These are phyloP conservation scores for Rhodosporidiobolus odoratus DNA, from an alignment of 768 basidiomycete species.

Conservation along the genomic window DNA sequence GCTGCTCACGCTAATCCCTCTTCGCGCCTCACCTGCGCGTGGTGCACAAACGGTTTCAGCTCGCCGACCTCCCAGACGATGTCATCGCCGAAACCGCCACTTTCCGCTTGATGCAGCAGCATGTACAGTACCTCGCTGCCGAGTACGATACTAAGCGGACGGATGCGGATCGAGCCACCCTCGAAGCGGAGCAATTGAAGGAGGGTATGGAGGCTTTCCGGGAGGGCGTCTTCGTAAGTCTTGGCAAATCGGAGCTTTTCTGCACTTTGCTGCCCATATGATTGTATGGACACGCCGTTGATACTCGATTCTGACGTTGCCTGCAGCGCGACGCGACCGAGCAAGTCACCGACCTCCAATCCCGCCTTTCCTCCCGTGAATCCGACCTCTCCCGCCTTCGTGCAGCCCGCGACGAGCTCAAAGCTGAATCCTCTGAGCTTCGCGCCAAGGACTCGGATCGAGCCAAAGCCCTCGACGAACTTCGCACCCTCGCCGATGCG, in stretches of 20 bases:
- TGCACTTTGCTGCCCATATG: background rate
- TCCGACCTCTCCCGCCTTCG: slow-evolving; percentile 47
- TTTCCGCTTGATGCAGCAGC: slow-evolving; percentile 59
- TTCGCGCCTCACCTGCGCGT: background rate
- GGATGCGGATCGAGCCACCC: slow-evolving; percentile 44
- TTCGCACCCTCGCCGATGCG: slow-evolving; percentile 61
- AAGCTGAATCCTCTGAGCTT: slow-evolving; percentile 65
- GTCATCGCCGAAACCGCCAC: slow-evolving; percentile 52
- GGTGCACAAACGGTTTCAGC: too few relatives aligned
- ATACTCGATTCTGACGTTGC: too few relatives aligned
- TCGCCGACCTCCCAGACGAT: slow-evolving; percentile 48
- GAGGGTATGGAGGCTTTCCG: slow-evolving; percentile 39
- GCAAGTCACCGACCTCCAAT: slow-evolving; percentile 53
- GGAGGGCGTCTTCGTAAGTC: slow-evolving; percentile 24
- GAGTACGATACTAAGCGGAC: slow-evolving; percentile 50
- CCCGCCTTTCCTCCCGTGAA: slow-evolving; percentile 44
- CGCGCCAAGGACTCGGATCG: slow-evolving; percentile 61
- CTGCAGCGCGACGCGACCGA: slow-evolving; percentile 49
- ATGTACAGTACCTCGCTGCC: slow-evolving; percentile 54
- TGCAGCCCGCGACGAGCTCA: slow-evolving; percentile 54
- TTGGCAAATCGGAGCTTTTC: too few relatives aligned
- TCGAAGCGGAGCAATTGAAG: slow-evolving; percentile 42
- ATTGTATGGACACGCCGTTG: too few relatives aligned
- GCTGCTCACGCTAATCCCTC: background rate
- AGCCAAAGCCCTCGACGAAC: slow-evolving; percentile 59